Base-by-base conservation (phyloP, 371 early-diverging fungal species). In the Blyttiomyces sp. region DNA sequence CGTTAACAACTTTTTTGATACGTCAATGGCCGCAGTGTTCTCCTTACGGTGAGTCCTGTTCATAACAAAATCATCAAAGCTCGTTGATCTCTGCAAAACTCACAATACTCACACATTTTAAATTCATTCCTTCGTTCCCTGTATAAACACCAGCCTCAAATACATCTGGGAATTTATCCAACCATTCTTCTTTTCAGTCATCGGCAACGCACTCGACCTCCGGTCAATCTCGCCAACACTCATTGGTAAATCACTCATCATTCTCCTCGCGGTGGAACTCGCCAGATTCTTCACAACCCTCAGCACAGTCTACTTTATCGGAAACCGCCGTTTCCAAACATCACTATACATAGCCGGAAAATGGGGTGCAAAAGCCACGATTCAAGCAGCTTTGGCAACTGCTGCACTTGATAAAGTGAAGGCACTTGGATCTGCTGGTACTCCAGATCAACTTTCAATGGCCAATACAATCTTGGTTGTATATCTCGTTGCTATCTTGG, bases 281-380 rank as follows among this genome's bases (percentile, higher is more conserved):
- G 17, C 17, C 17, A 28, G 52, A 13, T 30, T 33, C 33, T 23
- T 30, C 13, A 3, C 23, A 17, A 51, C 52, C 13, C 34, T 51
- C 24, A 24, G 36, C 2, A 17, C 52, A 0, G 34, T 51, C 33
- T 32, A 51, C 17, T 32, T 51, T 16, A 30, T 33, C 11, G 52
- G 36, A 13, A 46, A 46, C 19, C 48, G 48, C 24, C 19, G 3
- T 13, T 11, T 30, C 11, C 28, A 51, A 11, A 17, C 28, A 33
- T 11, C 36, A 17, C 11, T 51, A 13, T 51, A 32, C 34, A 35
- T 51, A n/a, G 52, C 52, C 23, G 52, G 52, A 17, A 51, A 51
- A 23, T 51, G 52, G 52, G 34, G 52, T 35, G 52, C 36, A 11
- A 51, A 51, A 23, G 52, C 52, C 11, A 32, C 52, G 19, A 51